phyloP scores from a whole-genome alignment of 306 rosid genomes.

The Luffa aegyptiaca region DNA sequence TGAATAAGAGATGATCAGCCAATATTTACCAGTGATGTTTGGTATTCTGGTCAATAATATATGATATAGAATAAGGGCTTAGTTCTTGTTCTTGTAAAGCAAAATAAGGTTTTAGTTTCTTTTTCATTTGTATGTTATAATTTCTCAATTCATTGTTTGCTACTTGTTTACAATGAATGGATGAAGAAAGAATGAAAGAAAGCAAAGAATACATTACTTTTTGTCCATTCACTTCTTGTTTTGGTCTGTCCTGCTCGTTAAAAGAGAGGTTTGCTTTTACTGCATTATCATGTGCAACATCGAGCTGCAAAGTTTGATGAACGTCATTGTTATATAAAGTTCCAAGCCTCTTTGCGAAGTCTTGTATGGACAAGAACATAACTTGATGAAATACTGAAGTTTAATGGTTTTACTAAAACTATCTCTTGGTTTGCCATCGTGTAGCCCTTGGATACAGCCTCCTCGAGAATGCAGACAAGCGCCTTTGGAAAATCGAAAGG shows the following conservation, averaged over 20 bases:
- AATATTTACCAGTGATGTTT: neutral
- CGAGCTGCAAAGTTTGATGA: neutral
- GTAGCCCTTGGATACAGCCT: constrained; percentile 98
- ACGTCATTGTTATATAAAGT: neutral
- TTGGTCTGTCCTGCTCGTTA: neutral
- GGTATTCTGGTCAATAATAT: neutral
- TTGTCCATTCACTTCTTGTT: neutral
- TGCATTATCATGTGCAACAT: neutral
- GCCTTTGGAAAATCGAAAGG: constrained; percentile 94
- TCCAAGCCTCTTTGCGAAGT: neutral
- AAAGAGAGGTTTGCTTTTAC: neutral
- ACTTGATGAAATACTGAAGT: neutral
- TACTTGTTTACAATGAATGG: neutral
- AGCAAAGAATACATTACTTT: neutral
- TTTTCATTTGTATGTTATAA: neutral
- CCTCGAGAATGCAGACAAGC: constrained; percentile 96
- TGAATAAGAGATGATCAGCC: neutral
- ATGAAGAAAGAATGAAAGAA: neutral
- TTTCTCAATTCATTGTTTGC: neutral
- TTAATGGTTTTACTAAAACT: constrained; percentile 20
- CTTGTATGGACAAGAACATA: neutral
- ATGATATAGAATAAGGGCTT: neutral
- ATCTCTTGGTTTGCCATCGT: constrained; percentile 27
- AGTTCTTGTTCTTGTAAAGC: neutral
- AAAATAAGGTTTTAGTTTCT: neutral